Conservation (phyloP, 345 rosid species). For the Nasturtium officinale region DNA sequence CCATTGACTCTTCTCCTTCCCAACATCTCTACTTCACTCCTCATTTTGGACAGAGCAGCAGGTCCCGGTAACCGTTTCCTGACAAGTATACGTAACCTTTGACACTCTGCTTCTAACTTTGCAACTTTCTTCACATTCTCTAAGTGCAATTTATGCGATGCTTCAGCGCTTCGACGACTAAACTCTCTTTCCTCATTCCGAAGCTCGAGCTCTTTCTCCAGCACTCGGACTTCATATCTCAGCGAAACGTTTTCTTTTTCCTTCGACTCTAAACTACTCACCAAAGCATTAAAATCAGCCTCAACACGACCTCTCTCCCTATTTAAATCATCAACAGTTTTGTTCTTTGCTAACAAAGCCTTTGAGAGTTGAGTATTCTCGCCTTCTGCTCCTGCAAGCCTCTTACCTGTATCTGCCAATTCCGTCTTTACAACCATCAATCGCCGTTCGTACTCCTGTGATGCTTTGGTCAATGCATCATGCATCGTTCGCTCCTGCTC, state of each 20-base stretch:
- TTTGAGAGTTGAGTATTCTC: slow-evolving; percentile 64
- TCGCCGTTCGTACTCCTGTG: slow-evolving; percentile 60
- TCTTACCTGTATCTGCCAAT: slow-evolving; percentile 53
- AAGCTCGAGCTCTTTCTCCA: slow-evolving; percentile 93
- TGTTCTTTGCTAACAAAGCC: slow-evolving; percentile 64
- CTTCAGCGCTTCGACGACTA: slow-evolving; percentile 65
- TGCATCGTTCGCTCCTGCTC: slow-evolving; percentile 84
- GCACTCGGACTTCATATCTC: slow-evolving; percentile 75
- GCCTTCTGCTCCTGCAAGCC: slow-evolving; percentile 53
- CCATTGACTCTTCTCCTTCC: slow-evolving; percentile 59
- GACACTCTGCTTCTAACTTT: slow-evolving; percentile 90
- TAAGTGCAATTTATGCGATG: slow-evolving; percentile 75
- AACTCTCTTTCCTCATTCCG: slow-evolving; percentile 92
- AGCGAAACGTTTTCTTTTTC: slow-evolving; percentile 76
- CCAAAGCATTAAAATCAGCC: slow-evolving; percentile 56
- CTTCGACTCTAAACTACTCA: slow-evolving; percentile 61
- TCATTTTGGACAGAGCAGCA: slow-evolving; percentile 78
- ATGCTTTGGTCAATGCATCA: slow-evolving; percentile 68
- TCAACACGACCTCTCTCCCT: slow-evolving; percentile 60
- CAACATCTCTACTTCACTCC: slow-evolving; percentile 73
- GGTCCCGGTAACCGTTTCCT: slow-evolving; percentile 88
- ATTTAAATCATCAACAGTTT: slow-evolving; percentile 58
- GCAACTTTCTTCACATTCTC: slow-evolving; percentile 85
- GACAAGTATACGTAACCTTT: slow-evolving; percentile 75
- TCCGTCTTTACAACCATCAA: slow-evolving; percentile 53